A percentile compares a stretch with the other conserved stretches of the same genome.
Evolutionary conservation across 169 alveolate species (phyloP).

Genomic region (Pseudocohnilembus persalinus): DNA sequence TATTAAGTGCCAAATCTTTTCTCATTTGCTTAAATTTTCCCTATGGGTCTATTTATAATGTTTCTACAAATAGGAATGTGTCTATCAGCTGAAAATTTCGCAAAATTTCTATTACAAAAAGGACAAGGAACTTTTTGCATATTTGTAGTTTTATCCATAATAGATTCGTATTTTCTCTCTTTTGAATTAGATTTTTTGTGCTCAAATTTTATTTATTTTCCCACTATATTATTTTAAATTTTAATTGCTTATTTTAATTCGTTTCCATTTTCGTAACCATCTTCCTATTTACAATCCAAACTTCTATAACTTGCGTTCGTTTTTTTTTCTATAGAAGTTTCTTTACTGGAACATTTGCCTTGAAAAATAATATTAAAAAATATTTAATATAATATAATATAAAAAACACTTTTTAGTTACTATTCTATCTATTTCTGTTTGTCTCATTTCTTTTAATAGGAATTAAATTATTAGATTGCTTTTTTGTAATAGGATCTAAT

Average conservation of each 20-base stretch:
- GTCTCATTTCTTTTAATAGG: too few relatives aligned
- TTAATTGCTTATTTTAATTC: background rate
- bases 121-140: slow-evolving; percentile 49
- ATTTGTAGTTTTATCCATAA: slow-evolving; percentile 38
- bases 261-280: background rate
- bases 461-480: too few relatives aligned
- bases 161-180: background rate
- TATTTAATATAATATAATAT: too few relatives aligned
- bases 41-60: slow-evolving; percentile 12
- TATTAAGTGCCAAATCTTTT: background rate
- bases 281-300: background rate
- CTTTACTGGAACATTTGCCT: too few relatives aligned
- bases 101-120: slow-evolving; percentile 56
- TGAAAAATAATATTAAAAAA: too few relatives aligned
- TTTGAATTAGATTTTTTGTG: background rate
- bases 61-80: slow-evolving; percentile 61
- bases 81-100: slow-evolving; percentile 58
- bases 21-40: background rate
- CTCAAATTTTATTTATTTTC: background rate
- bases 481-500: too few relatives aligned
- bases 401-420: too few relatives aligned
- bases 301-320: background rate
- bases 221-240: background rate
- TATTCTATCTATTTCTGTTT: too few relatives aligned
- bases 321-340: too few relatives aligned